Evolutionary conservation across 129 eudicot genomes (phyloP), one percentile per base, ranked within the genome.

Genomic region (Glebionis coronaria): DNA sequence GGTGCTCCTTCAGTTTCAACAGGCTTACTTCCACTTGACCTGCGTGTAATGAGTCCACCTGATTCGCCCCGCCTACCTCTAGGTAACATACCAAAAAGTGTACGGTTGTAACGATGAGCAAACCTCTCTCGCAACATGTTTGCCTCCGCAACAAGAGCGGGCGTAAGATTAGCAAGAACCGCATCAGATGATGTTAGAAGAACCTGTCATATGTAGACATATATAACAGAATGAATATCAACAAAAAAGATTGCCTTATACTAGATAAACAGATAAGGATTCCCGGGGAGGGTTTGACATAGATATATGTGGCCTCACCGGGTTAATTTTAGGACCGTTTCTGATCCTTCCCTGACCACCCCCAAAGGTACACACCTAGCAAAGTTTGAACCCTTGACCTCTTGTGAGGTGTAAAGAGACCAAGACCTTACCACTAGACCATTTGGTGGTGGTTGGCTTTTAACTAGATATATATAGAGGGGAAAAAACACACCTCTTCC

Each of bases 71-170:
- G 78, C 63, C 96, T 83, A 27, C 81, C 84, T 82, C 98, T 87
- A 0, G 96, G 98, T 64, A 86, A 78, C 91, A 88, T 86, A 40
- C 97, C 98, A 77, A 93, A 93, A 19, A 93, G 86, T 15, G 92
- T 79, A 58, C 96, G 85, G 51, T 83, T 93, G 71, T 93, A 93
- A 29, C 96, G 90, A 54, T 88, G 87, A 57, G 98, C 98, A 77
- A 93, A 93, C 70, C 99, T 83, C 66, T 94, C 99, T 18, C 99
- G 86, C 63, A 94, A 70, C 97, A 90, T 89, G 69, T 94, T 87
- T 66, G 99, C 99, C 82, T 94, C 99, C 70, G 97, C 99, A 71
- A 94, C 95, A 72, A 94, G 93, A 27, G 99, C 95, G 75, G 99
- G 97, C 4, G 99, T 87, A 55, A 94, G 86, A 77, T 89, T 90